Evolutionary conservation across 177 flowering plant species (phyloP).

Genomic region (Tripterygium wilfordii): DNA sequence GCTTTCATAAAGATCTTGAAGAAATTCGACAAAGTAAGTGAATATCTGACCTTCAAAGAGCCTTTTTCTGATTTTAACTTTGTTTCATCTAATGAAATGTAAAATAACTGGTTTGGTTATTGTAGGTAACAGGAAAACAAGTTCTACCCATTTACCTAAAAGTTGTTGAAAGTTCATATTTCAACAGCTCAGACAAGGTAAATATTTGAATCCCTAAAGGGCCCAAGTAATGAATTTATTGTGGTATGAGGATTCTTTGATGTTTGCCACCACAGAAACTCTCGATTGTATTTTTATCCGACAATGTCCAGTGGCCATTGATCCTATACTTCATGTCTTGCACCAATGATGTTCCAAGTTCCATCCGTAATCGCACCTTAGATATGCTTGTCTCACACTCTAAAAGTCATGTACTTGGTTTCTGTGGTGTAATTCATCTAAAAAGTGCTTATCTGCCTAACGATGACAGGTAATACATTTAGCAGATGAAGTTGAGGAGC

Average conservation of each 20-base stretch:
- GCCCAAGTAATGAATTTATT: neutral
- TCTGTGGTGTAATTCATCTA: no score
- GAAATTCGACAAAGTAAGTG: conserved; percentile 87
- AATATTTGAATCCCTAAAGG: neutral
- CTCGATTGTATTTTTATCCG: conserved; percentile 18
- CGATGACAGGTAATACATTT: conserved; percentile 67
- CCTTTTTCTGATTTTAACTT: no score
- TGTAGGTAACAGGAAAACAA: conserved; percentile 81
- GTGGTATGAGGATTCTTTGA: conserved; percentile 10
- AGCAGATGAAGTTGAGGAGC: conserved; percentile 85
- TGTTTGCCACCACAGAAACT: conserved; percentile 18
- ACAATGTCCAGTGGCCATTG: conserved; percentile 34
- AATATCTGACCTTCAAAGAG: no score
- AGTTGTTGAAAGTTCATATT: conserved; percentile 93
- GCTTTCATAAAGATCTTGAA: conserved; percentile 93
- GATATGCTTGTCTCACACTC: conserved; percentile 46
- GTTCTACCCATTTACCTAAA: conserved; percentile 77
- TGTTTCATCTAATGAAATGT: no score
- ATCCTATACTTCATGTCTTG: conserved; percentile 11
- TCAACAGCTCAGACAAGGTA: conserved; percentile 94
- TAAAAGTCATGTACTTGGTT: no score
- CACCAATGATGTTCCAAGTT: conserved; percentile 6
- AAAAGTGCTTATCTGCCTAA: neutral
- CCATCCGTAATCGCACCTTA: conserved; percentile 5
- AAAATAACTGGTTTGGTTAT: conserved; percentile 3